These are phyloP conservation scores for Cardamine resedifolia DNA, from an alignment of 345 rosid genomes.

Conservation along the genomic window DNA sequence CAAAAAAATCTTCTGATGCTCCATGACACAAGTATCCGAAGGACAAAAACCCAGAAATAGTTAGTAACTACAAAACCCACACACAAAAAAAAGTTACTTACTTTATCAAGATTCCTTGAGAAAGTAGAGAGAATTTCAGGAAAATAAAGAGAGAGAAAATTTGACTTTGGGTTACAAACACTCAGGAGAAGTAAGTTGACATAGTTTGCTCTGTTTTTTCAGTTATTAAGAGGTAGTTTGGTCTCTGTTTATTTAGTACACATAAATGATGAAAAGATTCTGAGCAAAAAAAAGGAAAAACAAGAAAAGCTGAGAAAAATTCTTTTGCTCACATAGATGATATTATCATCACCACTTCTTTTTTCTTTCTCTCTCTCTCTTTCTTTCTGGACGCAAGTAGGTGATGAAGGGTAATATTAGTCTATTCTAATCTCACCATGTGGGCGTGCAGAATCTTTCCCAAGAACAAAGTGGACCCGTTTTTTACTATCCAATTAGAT, in stretches of 20 bases:
- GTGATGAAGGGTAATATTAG: constrained; percentile 33
- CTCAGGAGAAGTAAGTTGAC: constrained; percentile 25
- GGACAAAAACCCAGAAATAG: constrained; percentile 23
- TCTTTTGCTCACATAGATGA: constrained; percentile 17
- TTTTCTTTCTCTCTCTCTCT: constrained; percentile 10
- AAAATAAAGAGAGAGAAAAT: not conserved
- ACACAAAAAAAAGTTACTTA: constrained; percentile 39
- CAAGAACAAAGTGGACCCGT: constrained; percentile 44
- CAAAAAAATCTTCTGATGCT: constrained; percentile 29
- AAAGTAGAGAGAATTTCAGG: constrained; percentile 20
- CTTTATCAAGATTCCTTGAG: constrained; percentile 43
- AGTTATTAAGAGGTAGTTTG: constrained; percentile 30
- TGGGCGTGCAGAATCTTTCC: constrained; percentile 48
- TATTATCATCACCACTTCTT: constrained; percentile 30
- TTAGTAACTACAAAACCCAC: constrained; percentile 31
- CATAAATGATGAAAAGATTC: constrained; percentile 26
- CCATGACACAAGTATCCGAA: constrained; percentile 17
- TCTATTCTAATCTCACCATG: constrained; percentile 39
- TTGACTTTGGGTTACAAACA: constrained; percentile 34
- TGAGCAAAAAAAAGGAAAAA: not conserved
- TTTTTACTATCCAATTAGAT: constrained; percentile 35
- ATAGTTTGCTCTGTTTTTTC: constrained; percentile 22
- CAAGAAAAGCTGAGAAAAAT: constrained; percentile 22
- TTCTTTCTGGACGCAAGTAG: constrained; percentile 35
- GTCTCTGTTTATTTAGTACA: constrained; percentile 24